Conservation (phyloP, 1,139 yeast species). For the Candida buenavistaensis region DNA sequence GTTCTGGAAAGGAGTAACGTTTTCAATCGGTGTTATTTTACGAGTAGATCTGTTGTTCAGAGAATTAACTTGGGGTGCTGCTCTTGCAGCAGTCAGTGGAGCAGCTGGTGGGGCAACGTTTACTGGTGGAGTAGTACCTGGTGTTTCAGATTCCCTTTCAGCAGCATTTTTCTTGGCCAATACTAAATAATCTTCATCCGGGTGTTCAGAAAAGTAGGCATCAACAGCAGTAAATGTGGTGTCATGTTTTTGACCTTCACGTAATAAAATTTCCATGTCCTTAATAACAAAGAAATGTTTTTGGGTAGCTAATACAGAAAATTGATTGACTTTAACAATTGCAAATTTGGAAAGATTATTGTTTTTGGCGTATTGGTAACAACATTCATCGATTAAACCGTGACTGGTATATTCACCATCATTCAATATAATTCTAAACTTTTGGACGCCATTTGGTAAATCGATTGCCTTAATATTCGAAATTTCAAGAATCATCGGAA, state of each 20-base stretch:
- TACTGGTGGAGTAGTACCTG: conserved; percentile 13
- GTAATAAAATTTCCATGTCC: conserved; percentile 47
- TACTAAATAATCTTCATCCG: conserved; percentile 47
- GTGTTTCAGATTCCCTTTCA: conserved; percentile 16
- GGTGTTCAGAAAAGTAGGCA: conserved; percentile 54
- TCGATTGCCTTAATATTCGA: conserved; percentile 45
- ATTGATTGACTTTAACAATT: conserved; percentile 39
- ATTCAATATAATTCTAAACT: conserved; percentile 57
- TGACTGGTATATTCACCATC: conserved; percentile 67
- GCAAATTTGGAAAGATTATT: conserved; percentile 40
- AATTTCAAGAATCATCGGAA: conserved; percentile 48
- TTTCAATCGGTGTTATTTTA: conserved; percentile 73
- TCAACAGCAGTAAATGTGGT: conserved; percentile 42
- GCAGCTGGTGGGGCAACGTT: conserved; percentile 17
- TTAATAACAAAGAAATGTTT: conserved; percentile 58
- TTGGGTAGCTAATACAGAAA: conserved; percentile 46
- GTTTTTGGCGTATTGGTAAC: conserved; percentile 50
- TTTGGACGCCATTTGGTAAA: conserved; percentile 42
- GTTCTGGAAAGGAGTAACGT: conserved; percentile 86
- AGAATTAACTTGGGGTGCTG: too few relatives aligned
- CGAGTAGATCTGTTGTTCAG: too few relatives aligned
- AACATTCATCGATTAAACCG: conserved; percentile 63
- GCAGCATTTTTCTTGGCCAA: conserved; percentile 17
- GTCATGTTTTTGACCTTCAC: conserved; percentile 35
- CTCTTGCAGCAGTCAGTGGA: too few relatives aligned